Evolutionary conservation across 2,329 filamentous ascomycete genomes (phyloP), one percentile per base, ranked within the genome.

Genomic region (Talaromyces albobiverticillius): DNA sequence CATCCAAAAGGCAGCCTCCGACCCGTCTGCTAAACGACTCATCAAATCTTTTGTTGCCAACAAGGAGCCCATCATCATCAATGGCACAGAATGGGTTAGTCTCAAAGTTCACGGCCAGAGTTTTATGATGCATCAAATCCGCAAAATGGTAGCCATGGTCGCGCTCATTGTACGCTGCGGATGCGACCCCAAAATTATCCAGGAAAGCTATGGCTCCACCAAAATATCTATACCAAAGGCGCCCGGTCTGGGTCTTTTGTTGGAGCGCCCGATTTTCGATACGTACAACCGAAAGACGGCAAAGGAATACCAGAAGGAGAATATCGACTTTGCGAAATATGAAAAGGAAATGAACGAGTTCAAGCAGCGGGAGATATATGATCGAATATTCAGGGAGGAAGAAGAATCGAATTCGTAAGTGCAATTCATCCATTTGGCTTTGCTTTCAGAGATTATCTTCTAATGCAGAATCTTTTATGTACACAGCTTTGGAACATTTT

Each of bases 121-220:
- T 67, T 99, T 99, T 80, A 99, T 99, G 94, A 99, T 99, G 94
- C 94, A 99, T 73, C 94, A 99, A 76, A 99, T 99, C 72, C 87
- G 94, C 66, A 99, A 97, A 75, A 97, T 99, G 94, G 90, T 99
- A 14, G 90, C 89, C 54, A 91, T 99, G 87, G 90, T 85, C 8
- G 85, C 90, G 31, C 79, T 99, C 57, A 79, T 93, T 5, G 87
- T 95, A 6, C 86, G 94, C 34, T 95, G 89, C 69, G 94, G 90
- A 48, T 86, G 86, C n/a, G 79, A 88, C 3, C 78, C 85, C 3
- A 76, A 82, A 10, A 83, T 88, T 25, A 89, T 99, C 61, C 70
- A 75, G 1, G 82, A 95, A 57, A 89, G 85, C 57, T 95, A 95
- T 70, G 83, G 82, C 1, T 69, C 79, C 5, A 80, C 84, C 18